These are phyloP conservation scores for Juncus effusus DNA, from an alignment of 176 grass and related monocot species.

Conservation along the genomic window DNA sequence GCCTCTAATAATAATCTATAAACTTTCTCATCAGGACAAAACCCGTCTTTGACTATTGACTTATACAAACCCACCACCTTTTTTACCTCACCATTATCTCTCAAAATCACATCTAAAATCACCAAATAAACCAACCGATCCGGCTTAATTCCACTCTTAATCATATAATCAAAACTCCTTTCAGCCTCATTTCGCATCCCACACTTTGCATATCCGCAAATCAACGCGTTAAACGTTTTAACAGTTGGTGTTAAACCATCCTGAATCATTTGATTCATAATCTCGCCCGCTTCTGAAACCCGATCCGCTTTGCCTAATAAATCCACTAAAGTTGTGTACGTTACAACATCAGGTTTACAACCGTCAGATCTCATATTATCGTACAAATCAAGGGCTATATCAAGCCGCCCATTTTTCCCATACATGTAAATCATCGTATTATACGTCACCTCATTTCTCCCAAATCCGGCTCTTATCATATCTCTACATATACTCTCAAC, in stretches of 20 bases:
- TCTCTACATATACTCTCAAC: conserved; percentile 71
- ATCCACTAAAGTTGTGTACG: conserved; percentile 82
- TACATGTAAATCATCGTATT: conserved; percentile 97
- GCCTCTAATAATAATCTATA: conserved; percentile 52
- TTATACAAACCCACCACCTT: conserved; percentile 66
- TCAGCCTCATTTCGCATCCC: conserved; percentile 61
- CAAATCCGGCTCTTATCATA: conserved; percentile 75
- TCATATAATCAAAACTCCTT: conserved; percentile 62
- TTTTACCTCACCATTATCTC: conserved; percentile 48
- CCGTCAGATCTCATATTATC: conserved; percentile 74
- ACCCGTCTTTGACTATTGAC: conserved; percentile 61
- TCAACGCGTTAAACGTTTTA: conserved; percentile 73
- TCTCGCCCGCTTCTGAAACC: conserved; percentile 67
- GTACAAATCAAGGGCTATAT: conserved; percentile 65
- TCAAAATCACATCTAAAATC: conserved; percentile 72
- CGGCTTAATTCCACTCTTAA: conserved; percentile 64
- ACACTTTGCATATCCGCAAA: conserved; percentile 80
- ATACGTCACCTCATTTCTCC: conserved; percentile 80
- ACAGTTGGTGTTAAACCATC: conserved; percentile 72
- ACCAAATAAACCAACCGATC: conserved; percentile 78
- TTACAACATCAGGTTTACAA: conserved; percentile 74
- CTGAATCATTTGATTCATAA: conserved; percentile 70
- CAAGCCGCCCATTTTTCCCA: conserved; percentile 64
- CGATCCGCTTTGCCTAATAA: conserved; percentile 78
- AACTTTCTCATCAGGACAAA: conserved; percentile 47